Base-by-base conservation (phyloP, 2,329 filamentous ascomycete species). In the Scopulariopsis brevicaulis region DNA sequence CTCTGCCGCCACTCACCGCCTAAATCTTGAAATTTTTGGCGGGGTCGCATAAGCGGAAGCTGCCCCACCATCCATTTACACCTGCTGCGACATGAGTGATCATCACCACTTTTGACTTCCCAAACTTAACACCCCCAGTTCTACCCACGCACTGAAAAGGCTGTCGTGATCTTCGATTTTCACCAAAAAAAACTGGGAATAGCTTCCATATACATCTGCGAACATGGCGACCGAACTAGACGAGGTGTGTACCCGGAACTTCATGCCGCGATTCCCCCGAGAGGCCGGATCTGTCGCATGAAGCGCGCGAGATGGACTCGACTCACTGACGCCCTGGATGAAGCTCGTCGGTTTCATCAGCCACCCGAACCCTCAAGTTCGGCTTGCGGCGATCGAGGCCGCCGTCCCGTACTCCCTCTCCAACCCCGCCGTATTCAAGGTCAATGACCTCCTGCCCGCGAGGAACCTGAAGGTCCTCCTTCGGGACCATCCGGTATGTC, bases 311-410 rank as follows among this genome's bases (percentile, higher is more conserved):
- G 18, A 22, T 46, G 20, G 18, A 11, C 15, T 15, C 14, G 43
- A 34, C 20, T 56, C 35, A 12, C 58, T 61, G 60, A 60, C 53
- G 35, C 51, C n/a, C 52, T 48, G 43, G 57, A 53, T 34, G 53
- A 64, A 96, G 90, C 84, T 96, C 57, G 90, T 96, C 61, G 90
- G 91, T 70, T 96, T 97, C 73, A 88, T 97, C 60, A 87, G 89
- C 71, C 87, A 96, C 74, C 89, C 89, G 60, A 96, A 95, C 69
- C 90, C 90, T 50, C 89, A 96, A 69, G 90, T 97, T 63, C 85
- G 94, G 65, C 85, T 90, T 69, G 80, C 93, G 64, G 92, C 92
- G 54, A 84, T 86, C 57, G 91, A 96, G 71, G 89, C 95, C 65
- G 79, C 96, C 40, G 85, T 96, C 53, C 89, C 90, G 12, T 97